A percentile compares a stretch with the other conserved stretches of the same genome.
Conservation (phyloP, 257 asterid genomes). For the Gentiana macrophylla region DNA sequence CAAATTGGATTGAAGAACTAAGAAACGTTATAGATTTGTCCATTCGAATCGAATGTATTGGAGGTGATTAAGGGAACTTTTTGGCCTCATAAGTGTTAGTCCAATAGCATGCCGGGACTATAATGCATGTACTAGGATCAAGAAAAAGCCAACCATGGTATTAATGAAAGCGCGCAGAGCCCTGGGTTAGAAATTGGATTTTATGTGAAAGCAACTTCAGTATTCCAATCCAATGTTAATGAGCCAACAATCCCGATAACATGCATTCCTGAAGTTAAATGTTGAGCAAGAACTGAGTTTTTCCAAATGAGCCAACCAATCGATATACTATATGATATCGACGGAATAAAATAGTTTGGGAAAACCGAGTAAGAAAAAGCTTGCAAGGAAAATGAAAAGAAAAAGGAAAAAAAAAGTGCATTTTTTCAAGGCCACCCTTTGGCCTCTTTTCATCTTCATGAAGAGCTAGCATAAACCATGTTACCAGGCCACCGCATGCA, state of each 20-base stretch:
- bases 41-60: constrained; percentile 26
- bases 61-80: constrained; percentile 38
- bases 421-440: constrained; percentile 40
- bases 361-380: constrained; percentile 49
- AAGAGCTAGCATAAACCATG: constrained; percentile 39
- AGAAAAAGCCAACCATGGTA: constrained; percentile 3
- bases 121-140: constrained; percentile 8
- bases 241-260: constrained; percentile 18
- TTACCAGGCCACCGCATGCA: constrained; percentile 75
- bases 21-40: constrained; percentile 24
- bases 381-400: constrained; percentile 14
- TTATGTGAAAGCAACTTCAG: constrained; percentile 8
- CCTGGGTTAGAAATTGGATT: constrained; percentile 11
- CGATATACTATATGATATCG: constrained; percentile 12
- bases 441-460: constrained; percentile 46
- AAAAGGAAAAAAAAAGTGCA: constrained; percentile 48
- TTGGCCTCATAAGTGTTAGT: constrained; percentile 30
- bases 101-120: constrained; percentile 41
- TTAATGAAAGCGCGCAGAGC: constrained; percentile 9
- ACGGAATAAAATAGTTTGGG: constrained; percentile 15
- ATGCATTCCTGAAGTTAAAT: constrained; percentile 12
- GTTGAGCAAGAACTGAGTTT: constrained; percentile 14
- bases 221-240: constrained; percentile 16
- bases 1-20: constrained; percentile 50
- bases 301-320: constrained; percentile 12